These are phyloP conservation scores for Arthrobotrys musiformis DNA, from an alignment of 2,329 filamentous ascomycete species.

Conservation along the genomic window DNA sequence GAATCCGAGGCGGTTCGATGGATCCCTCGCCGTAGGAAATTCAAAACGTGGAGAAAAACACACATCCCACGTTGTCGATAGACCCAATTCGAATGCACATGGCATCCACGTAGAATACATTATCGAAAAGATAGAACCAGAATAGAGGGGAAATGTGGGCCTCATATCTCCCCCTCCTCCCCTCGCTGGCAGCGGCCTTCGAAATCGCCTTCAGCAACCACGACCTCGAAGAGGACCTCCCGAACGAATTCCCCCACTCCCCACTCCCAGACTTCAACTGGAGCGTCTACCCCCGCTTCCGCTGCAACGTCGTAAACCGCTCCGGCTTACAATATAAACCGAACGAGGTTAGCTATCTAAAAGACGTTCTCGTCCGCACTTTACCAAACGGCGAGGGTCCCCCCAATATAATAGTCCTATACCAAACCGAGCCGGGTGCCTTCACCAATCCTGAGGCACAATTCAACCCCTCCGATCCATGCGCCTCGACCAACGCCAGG, in stretches of 20 bases:
- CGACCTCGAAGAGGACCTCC: not conserved
- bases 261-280: constrained; percentile 12
- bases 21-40: no score
- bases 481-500: not conserved
- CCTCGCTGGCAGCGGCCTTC: not conserved
- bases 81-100: not conserved
- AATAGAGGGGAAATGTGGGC: not conserved
- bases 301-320: constrained; percentile 23
- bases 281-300: constrained; percentile 22
- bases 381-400: not conserved
- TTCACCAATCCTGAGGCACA: not conserved
- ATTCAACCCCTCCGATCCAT: not conserved
- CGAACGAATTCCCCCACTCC: not conserved
- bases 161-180: not conserved
- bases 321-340: not conserved
- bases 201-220: constrained; percentile 24
- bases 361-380: constrained; percentile 19
- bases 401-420: constrained; percentile 19
- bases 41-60: no score
- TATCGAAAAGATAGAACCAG: not conserved
- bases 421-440: not conserved
- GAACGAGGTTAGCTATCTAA: not conserved
- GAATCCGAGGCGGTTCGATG: not conserved
- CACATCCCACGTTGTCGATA: not conserved
- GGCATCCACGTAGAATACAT: not conserved